Base-by-base conservation (phyloP, 176 grass and related monocot genomes). In the Musa beccarii region DNA sequence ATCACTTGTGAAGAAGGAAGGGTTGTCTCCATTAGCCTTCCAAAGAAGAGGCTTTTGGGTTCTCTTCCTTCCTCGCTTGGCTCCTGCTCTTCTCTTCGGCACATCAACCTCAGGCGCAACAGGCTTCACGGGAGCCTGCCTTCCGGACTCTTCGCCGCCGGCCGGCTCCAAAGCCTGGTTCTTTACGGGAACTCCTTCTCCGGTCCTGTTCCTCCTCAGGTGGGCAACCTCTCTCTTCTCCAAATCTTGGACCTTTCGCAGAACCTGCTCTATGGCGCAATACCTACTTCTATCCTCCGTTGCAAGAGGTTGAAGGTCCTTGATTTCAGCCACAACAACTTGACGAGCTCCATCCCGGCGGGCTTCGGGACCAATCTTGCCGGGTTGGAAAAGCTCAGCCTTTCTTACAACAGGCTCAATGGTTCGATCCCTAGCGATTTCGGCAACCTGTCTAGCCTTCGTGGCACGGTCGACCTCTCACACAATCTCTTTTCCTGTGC, bases 71-170 rank as follows among this genome's bases (percentile, higher is more conserved):
- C 79, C 11, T 73, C 86, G 11, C 65, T 88, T 23, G 86, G 59
- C 66, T 83, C 66, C 72, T 86, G 63, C 68, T 20, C 88, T 79
- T 83, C 88, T 56, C 95, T 99, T 10, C 80, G 90, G 72, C 95
- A 91, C 80, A 79, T 99, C 86, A 99, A 99, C 72, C 87, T 99
- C 54, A 82, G 83, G 43, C 81, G 52, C 79, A 99, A 94, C 79
- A 68, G 69, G 17, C 80, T 99, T 65, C 87, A 64, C 28, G 95
- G 95, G 14, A 16, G 53, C 29, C 20, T 99, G 26, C 84, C 90
- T 0, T 10, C 72, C 0, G 34, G 10, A 19, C 80, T 99, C 64
- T 59, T 94, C 66, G 54, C 80, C 15, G 55, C 53, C 10, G 59
- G 62, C 3, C 83, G 82, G 34, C 85, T 99, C 28, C 59, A 66